Conservation (phyloP, 2,329 filamentous ascomycete species). For the Fusarium musae region DNA sequence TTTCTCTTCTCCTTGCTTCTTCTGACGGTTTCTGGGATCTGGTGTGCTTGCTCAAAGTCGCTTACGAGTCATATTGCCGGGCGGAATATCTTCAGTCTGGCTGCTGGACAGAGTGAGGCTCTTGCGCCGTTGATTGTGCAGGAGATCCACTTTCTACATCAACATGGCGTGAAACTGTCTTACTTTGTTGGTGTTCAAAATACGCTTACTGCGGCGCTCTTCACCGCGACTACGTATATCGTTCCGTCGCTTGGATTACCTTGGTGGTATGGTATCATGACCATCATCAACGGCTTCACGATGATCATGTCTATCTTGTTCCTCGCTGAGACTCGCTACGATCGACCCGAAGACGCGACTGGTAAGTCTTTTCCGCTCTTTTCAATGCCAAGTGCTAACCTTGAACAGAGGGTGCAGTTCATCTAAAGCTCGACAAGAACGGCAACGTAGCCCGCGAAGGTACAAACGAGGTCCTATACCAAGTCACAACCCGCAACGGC, state of each 20-base stretch:
- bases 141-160: conserved; percentile 1
- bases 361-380: accelerated
- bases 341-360: conserved; percentile 8
- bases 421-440: not conserved
- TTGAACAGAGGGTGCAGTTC: not conserved
- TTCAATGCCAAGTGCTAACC: accelerated
- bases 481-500: conserved; percentile 13
- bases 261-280: conserved; percentile 23
- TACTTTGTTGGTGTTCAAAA: conserved; percentile 11
- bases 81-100: not conserved
- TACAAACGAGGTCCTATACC: not conserved
- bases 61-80: conserved; percentile 1
- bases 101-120: conserved; percentile 9
- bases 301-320: conserved; percentile 1
- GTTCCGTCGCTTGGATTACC: not conserved
- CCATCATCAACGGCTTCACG: not conserved
- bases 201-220: not conserved
- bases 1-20: not conserved
- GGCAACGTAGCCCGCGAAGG: not conserved
- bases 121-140: conserved; percentile 7
- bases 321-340: not conserved
- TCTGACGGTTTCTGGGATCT: not conserved
- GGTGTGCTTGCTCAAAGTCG: conserved; percentile 13
- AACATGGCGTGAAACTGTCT: not conserved
- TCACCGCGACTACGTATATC: not conserved